Percentiles rank a stretch among this genome's conserved stretches.
Evolutionary conservation across 1,284 basidiomycete species (phyloP).

Genomic region (Thelephora terrestris): DNA sequence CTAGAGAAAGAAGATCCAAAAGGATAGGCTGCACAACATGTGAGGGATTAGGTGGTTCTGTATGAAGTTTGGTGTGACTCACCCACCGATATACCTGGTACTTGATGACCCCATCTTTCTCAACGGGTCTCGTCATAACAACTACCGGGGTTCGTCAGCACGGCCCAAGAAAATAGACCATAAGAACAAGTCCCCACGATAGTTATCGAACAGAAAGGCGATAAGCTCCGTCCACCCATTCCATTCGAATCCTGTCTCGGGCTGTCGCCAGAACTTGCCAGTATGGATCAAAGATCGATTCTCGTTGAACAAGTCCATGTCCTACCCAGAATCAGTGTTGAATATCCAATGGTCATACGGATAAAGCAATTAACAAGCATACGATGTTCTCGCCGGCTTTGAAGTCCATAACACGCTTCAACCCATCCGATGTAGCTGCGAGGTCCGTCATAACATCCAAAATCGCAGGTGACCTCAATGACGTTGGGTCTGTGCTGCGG

Average conservation of each 20-base stretch:
- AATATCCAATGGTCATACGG: too few species aligned
- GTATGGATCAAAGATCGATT: slow-evolving; percentile 76
- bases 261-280: slow-evolving; percentile 74
- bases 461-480: too few species aligned
- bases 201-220: slow-evolving; percentile 35
- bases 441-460: too few species aligned
- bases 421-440: slow-evolving; percentile 64
- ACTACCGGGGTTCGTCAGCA: slow-evolving; percentile 33
- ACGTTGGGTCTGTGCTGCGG: too few species aligned
- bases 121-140: slow-evolving; percentile 78
- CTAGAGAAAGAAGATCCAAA: slow-evolving; percentile 73
- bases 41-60: not conserved
- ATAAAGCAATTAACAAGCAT: slow-evolving; percentile 21
- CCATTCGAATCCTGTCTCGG: slow-evolving; percentile 75
- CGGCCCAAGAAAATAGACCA: not conserved
- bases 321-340: slow-evolving; percentile 37
- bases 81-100: slow-evolving; percentile 42
- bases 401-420: slow-evolving; percentile 41
- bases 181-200: not conserved
- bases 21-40: slow-evolving; percentile 63
- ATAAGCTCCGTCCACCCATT: slow-evolving; percentile 81
- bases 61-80: not conserved
- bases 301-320: slow-evolving; percentile 81
- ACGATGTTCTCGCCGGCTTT: slow-evolving; percentile 74
- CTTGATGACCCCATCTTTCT: slow-evolving; percentile 62